Evolutionary conservation across 2,329 filamentous ascomycete species (phyloP).

Genomic region (Orbilia quercus): DNA sequence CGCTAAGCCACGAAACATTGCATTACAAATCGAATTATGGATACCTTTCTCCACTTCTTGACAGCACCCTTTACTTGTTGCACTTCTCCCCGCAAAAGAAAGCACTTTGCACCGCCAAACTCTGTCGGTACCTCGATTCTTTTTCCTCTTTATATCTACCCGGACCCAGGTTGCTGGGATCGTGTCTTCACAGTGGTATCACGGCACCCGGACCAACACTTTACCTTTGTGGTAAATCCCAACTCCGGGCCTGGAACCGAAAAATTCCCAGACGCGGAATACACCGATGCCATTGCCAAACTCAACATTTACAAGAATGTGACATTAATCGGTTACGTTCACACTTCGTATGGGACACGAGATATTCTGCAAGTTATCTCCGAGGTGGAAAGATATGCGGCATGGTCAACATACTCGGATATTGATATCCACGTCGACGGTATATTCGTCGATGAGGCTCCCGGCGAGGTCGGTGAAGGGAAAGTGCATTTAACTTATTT

Average conservation of each 20-base stretch:
- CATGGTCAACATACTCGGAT: constrained; percentile 60
- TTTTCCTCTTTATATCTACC: constrained; percentile 59
- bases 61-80: constrained; percentile 40
- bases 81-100: constrained; percentile 68
- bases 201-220: constrained; percentile 58
- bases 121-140: constrained; percentile 57
- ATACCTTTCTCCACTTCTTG: constrained; percentile 17
- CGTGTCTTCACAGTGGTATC: constrained; percentile 57
- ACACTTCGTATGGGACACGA: constrained; percentile 62
- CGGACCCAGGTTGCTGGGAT: constrained; percentile 56
- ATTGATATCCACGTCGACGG: constrained; percentile 62
- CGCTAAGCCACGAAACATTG: too few relatives aligned
- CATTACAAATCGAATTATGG: constrained; percentile 3
- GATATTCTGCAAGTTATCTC: constrained; percentile 61
- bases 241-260: constrained; percentile 61
- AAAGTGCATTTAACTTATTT: constrained; percentile 34
- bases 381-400: constrained; percentile 63
- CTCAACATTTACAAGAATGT: constrained; percentile 64
- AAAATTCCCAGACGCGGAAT: constrained; percentile 61
- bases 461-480: constrained; percentile 51
- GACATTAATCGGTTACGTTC: constrained; percentile 64
- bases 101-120: constrained; percentile 39
- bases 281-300: constrained; percentile 62
- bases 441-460: constrained; percentile 64
- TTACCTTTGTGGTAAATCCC: constrained; percentile 61